phyloP scores from a whole-genome alignment of 108 stramenopile species.

The Pseudonitzschia multiseries region DNA sequence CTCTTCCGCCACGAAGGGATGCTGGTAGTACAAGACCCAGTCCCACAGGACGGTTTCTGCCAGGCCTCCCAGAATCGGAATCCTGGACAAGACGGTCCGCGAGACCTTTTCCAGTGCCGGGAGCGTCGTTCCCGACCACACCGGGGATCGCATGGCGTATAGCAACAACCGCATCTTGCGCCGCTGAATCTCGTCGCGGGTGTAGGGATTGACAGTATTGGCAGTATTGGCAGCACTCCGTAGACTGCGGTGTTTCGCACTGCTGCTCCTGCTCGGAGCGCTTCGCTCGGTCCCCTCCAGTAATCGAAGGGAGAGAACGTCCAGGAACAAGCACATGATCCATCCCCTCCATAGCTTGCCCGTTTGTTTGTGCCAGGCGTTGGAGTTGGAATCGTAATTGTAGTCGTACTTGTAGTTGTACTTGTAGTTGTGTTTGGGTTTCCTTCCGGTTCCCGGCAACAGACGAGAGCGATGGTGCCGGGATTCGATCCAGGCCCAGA shows the following conservation, averaged over 20 bases:
- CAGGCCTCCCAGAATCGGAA: conserved; percentile 43
- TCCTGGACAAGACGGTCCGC: not conserved
- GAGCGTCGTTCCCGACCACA: conserved; percentile 30
- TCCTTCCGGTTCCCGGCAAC: too few relatives aligned
- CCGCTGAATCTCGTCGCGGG: conserved; percentile 35
- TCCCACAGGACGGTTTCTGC: conserved; percentile 35
- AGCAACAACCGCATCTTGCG: conserved; percentile 35
- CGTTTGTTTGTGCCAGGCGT: not conserved
- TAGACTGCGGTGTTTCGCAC: too few relatives aligned
- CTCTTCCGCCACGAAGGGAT: conserved; percentile 45
- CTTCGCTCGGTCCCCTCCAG: not conserved
- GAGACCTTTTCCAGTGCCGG: conserved; percentile 20
- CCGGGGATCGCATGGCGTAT: conserved; percentile 44
- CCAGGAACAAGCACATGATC: conserved; percentile 32
- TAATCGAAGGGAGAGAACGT: conserved; percentile 37
- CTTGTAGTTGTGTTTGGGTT: too few relatives aligned
- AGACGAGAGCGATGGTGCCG: not conserved
- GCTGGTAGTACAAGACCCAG: conserved; percentile 47
- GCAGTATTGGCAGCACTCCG: too few relatives aligned
- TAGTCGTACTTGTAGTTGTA: too few relatives aligned
- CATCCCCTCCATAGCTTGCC: conserved; percentile 12
- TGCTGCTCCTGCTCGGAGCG: too few relatives aligned
- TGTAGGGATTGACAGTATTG: conserved; percentile 2
- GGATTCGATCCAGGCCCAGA: conserved; percentile 37
- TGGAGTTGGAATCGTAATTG: too few relatives aligned